Conservation (phyloP, 2,329 filamentous ascomycete genomes). For the Chaetomium sp. region DNA sequence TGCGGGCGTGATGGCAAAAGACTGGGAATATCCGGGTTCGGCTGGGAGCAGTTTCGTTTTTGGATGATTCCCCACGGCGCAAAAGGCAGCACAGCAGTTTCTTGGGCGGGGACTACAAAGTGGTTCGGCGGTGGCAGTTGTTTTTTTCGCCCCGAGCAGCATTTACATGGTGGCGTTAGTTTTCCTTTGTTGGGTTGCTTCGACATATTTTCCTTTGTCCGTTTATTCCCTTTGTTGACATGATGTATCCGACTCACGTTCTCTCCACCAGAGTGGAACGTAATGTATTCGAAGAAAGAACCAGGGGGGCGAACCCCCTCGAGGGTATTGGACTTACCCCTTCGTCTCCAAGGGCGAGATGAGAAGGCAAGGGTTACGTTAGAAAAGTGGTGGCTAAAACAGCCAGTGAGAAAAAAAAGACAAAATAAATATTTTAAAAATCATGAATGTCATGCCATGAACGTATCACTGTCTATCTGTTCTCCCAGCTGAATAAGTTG, state of each 20-base stretch:
- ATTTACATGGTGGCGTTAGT: conserved; percentile 23
- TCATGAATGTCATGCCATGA: background rate
- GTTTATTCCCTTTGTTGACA: conserved; percentile 2
- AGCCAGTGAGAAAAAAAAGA: background rate
- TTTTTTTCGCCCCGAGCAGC: conserved; percentile 12
- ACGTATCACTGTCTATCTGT: background rate
- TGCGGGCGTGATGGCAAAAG: conserved; percentile 1
- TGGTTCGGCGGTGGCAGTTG: background rate
- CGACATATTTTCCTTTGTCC: background rate
- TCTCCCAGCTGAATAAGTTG: background rate
- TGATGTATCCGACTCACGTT: conserved; percentile 11
- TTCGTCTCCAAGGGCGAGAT: no score
- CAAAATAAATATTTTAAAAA: background rate
- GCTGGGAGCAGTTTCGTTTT: background rate
- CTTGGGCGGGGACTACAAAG: no score
- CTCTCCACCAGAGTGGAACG: conserved; percentile 2
- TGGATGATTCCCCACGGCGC: conserved; percentile 2
- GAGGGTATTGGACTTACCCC: background rate
- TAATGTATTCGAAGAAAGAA: conserved; percentile 17
- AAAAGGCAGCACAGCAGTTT: no score
- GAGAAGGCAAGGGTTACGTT: no score
- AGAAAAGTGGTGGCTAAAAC: background rate
- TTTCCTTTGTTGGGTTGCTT: background rate
- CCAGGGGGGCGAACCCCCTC: background rate
- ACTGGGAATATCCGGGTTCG: background rate